Base-by-base conservation (phyloP, 1,139 yeast genomes). In the Pichia sp. region DNA sequence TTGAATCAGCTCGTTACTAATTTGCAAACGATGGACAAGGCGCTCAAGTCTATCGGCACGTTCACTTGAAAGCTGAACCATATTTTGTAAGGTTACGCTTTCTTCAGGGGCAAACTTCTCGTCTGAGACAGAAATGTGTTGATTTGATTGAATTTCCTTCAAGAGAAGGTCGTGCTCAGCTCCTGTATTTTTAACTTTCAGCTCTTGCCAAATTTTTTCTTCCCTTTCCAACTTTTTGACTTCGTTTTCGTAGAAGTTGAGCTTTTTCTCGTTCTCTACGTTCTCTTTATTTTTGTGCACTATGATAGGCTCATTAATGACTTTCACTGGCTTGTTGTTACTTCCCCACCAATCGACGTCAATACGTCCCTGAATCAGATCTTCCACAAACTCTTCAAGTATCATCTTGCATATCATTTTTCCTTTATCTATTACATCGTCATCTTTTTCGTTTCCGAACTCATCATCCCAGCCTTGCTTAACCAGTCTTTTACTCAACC, bases 341-440 rank as follows among this genome's bases (percentile, higher is more conserved):
- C 22, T 66, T 51, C 72, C 72, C 74, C 85, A 83, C 95, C 95
- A 87, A 61, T 86, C 81, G 5, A 85, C 78, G 40, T 79, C 71
- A 18, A 86, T 73, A 50, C 74, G 74, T 13, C 88, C 87, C 39
- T 80, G 78, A 25, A 74, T 70, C 52, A 86, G 67, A 60, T 82
- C 89, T 37, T 75, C 69, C 7, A 85, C 68, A 10, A 85, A 64
- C 61, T 85, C 90, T 53, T 84, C 87, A 61, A 82, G 78, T 41
- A 87, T 80, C 2, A 80, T 81, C 74, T 78, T 2, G 79, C 75
- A 48, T 66, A 67, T 48, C 69, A 74, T 43, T 72, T 74, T 34
- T 21, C 40, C 18, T 23, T 49, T 45, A 7, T 46, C 55, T 58
- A 58, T n/a, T 66, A 52, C 16, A n/a, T 28, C 47, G 39, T 62